Evolutionary conservation across 2,329 filamentous ascomycete genomes (phyloP), one percentile per base, ranked within the genome.

Genomic region (Fusarium tanahbumbuense): DNA sequence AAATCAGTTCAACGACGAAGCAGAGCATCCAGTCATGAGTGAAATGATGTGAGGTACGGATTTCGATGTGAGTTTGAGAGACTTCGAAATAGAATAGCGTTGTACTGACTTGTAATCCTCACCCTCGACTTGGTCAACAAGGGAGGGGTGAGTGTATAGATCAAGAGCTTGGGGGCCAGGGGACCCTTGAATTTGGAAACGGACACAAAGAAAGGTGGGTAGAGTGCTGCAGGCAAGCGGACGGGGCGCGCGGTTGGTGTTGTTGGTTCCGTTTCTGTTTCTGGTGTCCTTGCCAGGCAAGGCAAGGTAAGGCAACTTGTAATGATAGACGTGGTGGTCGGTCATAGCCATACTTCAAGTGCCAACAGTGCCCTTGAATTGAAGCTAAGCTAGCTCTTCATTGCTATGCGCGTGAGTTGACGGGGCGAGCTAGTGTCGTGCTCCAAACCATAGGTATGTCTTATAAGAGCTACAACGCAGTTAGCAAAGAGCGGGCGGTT

Each of bases 181-280:
- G 68, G 68, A 52, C 64, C 68, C 68, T 65, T 58, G 68, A 25
- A 56, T 58, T 56, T 60, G 63, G 40, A 55, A 52, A 64, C 40
- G 53, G 45, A 58, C 28, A 60, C 59, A 68, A 60, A 47, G 53
- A 64, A 46, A 63, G 47, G 63, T 71, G 64, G 49, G 49, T 40
- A 28, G 32, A 23, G 49, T 53, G 49, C 49, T 53, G 67, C 46
- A 56, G 53, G 64, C 68, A 56, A 66, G 68, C 46, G 56, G 68
- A 69, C 48, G 67, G 67, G 67, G 67, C 67, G 68, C 68, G 68
- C 68, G 68, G 68, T 71, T 71, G 68, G 64, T 71, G 63, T 52
- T 67, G 65, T 40, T 57, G 25, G 56, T 42, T 54, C 28, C 46
- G 49, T 53, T 53, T 53, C 49, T 53, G 32, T 42, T 42, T 53